phyloP scores from a whole-genome alignment of 2,329 filamentous ascomycete genomes.

The Sclerotinia borealis region DNA sequence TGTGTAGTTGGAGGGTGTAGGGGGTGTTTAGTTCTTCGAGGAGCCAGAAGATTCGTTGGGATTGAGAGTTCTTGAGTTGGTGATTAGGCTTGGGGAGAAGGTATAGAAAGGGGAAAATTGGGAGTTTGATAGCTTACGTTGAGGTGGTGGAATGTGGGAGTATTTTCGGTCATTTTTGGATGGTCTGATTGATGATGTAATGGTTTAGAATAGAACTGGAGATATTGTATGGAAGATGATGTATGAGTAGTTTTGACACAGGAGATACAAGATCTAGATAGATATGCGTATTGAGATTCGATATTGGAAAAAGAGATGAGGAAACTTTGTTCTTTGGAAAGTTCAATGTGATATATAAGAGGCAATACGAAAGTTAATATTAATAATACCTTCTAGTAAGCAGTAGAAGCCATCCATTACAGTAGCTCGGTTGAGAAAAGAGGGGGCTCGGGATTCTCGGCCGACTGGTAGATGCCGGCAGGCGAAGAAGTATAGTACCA shows the following conservation, averaged over 20 bases:
- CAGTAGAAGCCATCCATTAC: no score
- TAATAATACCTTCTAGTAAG: no score
- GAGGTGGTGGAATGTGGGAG: constrained; percentile 27
- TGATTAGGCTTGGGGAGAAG: neutral
- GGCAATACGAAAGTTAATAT: neutral
- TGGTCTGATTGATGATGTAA: neutral
- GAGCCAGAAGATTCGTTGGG: constrained; percentile 62
- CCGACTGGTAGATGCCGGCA: neutral
- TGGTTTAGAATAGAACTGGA: neutral
- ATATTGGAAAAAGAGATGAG: neutral
- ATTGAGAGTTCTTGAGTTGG: constrained; percentile 55
- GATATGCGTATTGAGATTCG: no score
- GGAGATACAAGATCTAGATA: no score
- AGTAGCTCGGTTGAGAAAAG: neutral
- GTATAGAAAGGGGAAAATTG: neutral
- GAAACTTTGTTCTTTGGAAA: neutral
- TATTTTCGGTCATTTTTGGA: constrained; percentile 17
- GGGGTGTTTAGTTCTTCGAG: constrained; percentile 63
- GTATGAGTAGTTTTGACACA: neutral
- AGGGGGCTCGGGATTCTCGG: neutral
- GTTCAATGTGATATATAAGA: neutral
- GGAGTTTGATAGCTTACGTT: constrained; percentile 15
- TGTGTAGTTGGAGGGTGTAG: constrained; percentile 73
- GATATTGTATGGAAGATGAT: no score
- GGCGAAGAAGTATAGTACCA: no score